Evolutionary conservation across 2,329 filamentous ascomycete genomes (phyloP).

Genomic region (Curvularia sp.): DNA sequence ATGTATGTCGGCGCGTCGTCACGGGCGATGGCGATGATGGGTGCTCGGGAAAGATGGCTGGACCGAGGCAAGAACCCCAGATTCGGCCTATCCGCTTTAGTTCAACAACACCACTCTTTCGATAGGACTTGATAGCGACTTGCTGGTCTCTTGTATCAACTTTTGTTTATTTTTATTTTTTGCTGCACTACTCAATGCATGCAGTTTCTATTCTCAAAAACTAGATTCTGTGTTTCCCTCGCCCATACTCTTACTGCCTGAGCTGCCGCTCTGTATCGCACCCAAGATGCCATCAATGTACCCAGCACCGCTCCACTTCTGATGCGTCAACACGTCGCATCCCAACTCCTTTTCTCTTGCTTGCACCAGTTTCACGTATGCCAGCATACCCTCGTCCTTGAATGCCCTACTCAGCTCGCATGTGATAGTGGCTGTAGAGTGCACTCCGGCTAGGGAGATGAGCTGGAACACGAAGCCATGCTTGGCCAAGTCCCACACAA

Average conservation of each 20-base stretch:
- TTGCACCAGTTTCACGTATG: constrained; percentile 95
- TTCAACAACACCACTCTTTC: not conserved
- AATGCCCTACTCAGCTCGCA: constrained; percentile 81
- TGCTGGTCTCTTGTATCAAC: not conserved
- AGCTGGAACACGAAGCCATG: constrained; percentile 77
- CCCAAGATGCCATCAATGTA: constrained; percentile 91
- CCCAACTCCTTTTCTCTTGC: constrained; percentile 86
- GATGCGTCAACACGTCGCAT: constrained; percentile 92
- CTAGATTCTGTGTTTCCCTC: constrained; percentile 84
- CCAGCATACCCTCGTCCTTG: constrained; percentile 92
- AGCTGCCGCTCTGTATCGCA: constrained; percentile 89
- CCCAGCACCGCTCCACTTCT: constrained; percentile 79
- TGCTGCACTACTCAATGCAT: not conserved
- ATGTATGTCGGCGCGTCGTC: constrained; percentile 8
- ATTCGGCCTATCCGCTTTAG: constrained; percentile 14
- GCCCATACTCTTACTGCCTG: constrained; percentile 90
- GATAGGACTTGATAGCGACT: not conserved
- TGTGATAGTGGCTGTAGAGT: constrained; percentile 68
- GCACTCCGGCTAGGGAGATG: constrained; percentile 69
- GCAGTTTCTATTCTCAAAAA: constrained; percentile 1
- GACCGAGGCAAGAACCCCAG: constrained; percentile 29
- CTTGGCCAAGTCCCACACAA: constrained; percentile 94
- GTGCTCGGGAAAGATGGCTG: constrained; percentile 29
- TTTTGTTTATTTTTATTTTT: not conserved
- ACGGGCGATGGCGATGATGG: constrained; percentile 15